Conservation (phyloP, 495 filamentous ascomycete genomes). For the Hamigera avellanea region DNA sequence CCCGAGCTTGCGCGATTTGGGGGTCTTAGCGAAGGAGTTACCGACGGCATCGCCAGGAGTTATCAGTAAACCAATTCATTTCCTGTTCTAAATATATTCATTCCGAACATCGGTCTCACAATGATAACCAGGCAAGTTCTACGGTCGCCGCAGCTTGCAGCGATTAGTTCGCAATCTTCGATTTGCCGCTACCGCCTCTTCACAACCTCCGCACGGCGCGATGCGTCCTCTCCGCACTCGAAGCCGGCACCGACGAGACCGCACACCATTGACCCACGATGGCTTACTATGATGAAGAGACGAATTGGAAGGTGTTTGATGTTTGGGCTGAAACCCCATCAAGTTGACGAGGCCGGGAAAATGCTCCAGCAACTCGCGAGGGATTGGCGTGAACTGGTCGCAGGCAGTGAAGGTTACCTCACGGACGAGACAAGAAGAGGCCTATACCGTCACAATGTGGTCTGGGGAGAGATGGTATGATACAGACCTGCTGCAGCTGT, state of each 20-base stretch:
- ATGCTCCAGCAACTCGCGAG: slow-evolving; percentile 50
- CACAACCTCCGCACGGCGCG: slow-evolving; percentile 7
- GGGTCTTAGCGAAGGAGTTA: no score
- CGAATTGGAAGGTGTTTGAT: slow-evolving; percentile 75
- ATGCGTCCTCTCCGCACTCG: no score
- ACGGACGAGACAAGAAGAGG: slow-evolving; percentile 53
- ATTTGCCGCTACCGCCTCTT: slow-evolving; percentile 4
- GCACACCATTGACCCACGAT: slow-evolving; percentile 41
- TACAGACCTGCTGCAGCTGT: no score
- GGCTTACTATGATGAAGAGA: slow-evolving; percentile 63
- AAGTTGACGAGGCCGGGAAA: slow-evolving; percentile 47
- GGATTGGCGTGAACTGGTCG: slow-evolving; percentile 71
- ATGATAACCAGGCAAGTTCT: no score
- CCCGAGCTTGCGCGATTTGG: no score
- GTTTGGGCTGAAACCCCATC: slow-evolving; percentile 55
- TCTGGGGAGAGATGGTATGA: slow-evolving; percentile 83
- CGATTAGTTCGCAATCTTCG: background rate
- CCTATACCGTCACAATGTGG: slow-evolving; percentile 59
- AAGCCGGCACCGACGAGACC: slow-evolving; percentile 12
- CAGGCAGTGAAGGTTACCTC: slow-evolving; percentile 73
- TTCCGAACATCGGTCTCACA: no score
- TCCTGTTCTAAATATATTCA: no score
- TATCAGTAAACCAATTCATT: no score
- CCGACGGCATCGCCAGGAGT: no score
- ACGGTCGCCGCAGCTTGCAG: no score